Conservation (phyloP, 768 basidiomycete genomes). For the Calocera viscosa region DNA sequence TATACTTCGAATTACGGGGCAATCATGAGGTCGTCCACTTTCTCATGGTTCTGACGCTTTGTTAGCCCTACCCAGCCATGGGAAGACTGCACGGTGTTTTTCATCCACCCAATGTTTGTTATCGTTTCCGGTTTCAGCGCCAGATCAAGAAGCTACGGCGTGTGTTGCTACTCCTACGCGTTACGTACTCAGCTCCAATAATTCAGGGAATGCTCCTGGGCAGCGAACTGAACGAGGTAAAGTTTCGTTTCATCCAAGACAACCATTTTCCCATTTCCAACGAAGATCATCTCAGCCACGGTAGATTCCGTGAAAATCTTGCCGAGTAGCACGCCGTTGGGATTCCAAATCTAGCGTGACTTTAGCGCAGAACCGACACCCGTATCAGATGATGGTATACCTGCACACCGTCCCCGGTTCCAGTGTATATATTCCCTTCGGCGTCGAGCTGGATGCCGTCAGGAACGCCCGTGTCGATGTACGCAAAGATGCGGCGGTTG, state of each 20-base stretch:
- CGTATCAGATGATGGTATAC: background rate
- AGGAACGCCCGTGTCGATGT: conserved; percentile 49
- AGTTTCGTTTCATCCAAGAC: background rate
- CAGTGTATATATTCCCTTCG: conserved; percentile 52
- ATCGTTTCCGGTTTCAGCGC: background rate
- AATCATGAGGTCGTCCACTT: no score
- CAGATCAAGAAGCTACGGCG: background rate
- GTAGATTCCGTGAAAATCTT: conserved; percentile 11
- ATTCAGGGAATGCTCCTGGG: background rate
- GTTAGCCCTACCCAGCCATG: no score
- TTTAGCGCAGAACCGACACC: background rate
- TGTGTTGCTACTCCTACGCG: background rate
- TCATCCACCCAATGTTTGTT: background rate
- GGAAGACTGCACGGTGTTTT: no score
- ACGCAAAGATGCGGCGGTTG: conserved; percentile 57
- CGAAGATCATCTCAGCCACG: background rate
- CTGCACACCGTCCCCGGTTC: conserved; percentile 51
- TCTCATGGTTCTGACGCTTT: no score
- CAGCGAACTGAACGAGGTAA: background rate
- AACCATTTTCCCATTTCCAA: background rate
- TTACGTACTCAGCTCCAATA: conserved; percentile 3
- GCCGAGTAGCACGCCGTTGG: conserved; percentile 16
- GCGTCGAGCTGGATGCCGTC: conserved; percentile 57
- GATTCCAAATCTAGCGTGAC: conserved; percentile 17
- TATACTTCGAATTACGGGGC: no score